These are phyloP conservation scores for Boletales sp. DNA, from an alignment of 768 basidiomycete genomes.

Conservation along the genomic window DNA sequence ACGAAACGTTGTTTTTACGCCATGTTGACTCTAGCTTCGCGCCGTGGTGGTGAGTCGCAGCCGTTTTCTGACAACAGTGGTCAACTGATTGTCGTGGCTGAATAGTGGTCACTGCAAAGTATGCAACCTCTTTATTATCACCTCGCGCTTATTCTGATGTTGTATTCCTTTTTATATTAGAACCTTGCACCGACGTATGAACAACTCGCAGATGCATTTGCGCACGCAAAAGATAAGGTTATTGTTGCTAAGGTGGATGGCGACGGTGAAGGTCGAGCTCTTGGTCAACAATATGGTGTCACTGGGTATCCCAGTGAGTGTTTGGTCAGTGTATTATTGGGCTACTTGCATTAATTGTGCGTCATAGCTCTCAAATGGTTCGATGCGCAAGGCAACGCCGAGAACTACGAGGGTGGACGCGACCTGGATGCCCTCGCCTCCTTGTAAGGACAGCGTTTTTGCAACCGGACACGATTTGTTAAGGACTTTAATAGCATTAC, in stretches of 20 bases:
- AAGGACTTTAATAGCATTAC: constrained; percentile 51
- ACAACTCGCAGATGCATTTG: constrained; percentile 84
- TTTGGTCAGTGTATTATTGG: background rate
- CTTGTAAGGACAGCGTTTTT: constrained; percentile 51
- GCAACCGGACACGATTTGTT: background rate
- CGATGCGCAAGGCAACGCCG: constrained; percentile 58
- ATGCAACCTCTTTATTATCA: constrained; percentile 9
- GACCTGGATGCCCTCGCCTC: constrained; percentile 73
- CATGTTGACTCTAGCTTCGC: constrained; percentile 55
- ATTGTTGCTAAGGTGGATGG: constrained; percentile 91
- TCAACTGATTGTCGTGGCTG: background rate
- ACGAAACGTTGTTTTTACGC: background rate
- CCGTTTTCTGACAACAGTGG: background rate
- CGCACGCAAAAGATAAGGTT: constrained; percentile 75
- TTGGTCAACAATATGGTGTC: constrained; percentile 78
- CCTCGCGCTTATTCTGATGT: background rate
- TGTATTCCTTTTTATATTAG: constrained; percentile 35
- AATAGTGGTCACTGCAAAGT: constrained; percentile 86
- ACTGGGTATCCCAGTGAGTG: constrained; percentile 81
- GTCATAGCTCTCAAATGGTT: constrained; percentile 88
- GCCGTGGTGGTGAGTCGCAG: constrained; percentile 72
- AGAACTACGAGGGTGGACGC: constrained; percentile 72
- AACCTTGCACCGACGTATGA: constrained; percentile 88
- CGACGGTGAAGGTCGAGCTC: constrained; percentile 75
- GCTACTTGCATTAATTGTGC: constrained; percentile 4